These are phyloP conservation scores for Nakazawaea molendinolei DNA, from an alignment of 805 yeast genomes.

Conservation along the genomic window DNA sequence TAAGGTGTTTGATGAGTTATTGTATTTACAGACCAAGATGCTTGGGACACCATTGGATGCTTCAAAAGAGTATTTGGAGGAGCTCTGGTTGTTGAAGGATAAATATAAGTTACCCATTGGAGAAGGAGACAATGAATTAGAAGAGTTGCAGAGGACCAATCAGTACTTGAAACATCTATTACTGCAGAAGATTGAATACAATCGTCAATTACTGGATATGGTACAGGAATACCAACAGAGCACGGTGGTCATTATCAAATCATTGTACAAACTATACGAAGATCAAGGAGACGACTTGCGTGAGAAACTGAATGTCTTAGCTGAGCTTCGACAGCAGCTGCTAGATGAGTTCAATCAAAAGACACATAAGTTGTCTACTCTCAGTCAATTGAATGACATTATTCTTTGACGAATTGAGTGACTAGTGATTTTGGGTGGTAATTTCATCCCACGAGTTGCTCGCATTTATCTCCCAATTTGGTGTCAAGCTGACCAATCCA, in stretches of 20 bases:
- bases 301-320: constrained; percentile 4
- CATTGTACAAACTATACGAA: constrained; percentile 3
- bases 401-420: too few species aligned
- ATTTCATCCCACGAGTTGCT: too few species aligned
- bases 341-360: constrained; percentile 4
- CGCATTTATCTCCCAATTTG: too few species aligned
- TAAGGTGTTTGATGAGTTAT: constrained; percentile 7
- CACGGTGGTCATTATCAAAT: constrained; percentile 6
- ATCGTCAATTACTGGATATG: constrained; percentile 4
- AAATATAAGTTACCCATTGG: neutral
- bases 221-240: constrained; percentile 12
- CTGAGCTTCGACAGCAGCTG: neutral
- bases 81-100: constrained; percentile 1
- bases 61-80: neutral
- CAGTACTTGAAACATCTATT: constrained; percentile 1
- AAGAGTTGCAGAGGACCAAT: too few species aligned
- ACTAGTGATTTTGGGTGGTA: too few species aligned
- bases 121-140: too few species aligned
- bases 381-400: constrained; percentile 3
- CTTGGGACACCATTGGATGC: neutral
- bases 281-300: constrained; percentile 2
- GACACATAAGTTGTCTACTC: neutral
- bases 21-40: constrained; percentile 5
- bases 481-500: too few species aligned
- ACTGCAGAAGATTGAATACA: constrained; percentile 10